Base-by-base conservation (phyloP, 2,329 filamentous ascomycete species). In the Cucurbitaria berberidis region DNA sequence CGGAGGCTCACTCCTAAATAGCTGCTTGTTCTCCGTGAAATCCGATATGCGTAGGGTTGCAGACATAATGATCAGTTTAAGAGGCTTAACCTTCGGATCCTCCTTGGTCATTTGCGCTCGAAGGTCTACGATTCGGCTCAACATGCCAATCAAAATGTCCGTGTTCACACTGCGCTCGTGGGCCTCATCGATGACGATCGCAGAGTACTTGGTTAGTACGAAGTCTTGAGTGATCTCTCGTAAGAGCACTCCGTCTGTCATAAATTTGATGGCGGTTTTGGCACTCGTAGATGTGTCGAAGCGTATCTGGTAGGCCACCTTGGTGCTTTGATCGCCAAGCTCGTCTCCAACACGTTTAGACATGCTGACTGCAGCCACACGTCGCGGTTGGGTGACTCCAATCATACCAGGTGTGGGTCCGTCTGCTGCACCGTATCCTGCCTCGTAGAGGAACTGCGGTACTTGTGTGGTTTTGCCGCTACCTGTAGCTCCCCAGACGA, bases 21-120 rank as follows among this genome's bases (percentile, higher is more conserved):
- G 80, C 15, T 83, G 87, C 8, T 85, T 78, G 68, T 99, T 98
- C 69, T 91, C 85, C 0, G 91, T 91, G 64, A 99, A 90, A 69
- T 98, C 93, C 11, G 91, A 90, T 40, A 98, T 90, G 53, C 92
- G 84, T 29, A 99, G 81, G 2, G 95, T 99, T 38, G 95, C 95
- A 54, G 93, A 98, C 96, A 99, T 99, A 76, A 99, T 96, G 54
- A 99, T 86, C 8, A 99, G 82, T 76, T 98, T 99, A 46, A 99
- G 77, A 0, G 93, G 92, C 60, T 87, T 78, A 47, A 73, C 88
- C 1, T 84, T 84, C 0, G 87, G 78, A 55, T 95, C 85, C 72
- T 95, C 89, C 55, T 84, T 79, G 7, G 85, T 85, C 77, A 97
- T 83, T 34, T 91, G 85, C 47, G 88, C 84, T 53, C 95, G 85